These are phyloP conservation scores for Schizosaccharomyces osmophilus DNA, from an alignment of 805 yeast species.

Conservation along the genomic window DNA sequence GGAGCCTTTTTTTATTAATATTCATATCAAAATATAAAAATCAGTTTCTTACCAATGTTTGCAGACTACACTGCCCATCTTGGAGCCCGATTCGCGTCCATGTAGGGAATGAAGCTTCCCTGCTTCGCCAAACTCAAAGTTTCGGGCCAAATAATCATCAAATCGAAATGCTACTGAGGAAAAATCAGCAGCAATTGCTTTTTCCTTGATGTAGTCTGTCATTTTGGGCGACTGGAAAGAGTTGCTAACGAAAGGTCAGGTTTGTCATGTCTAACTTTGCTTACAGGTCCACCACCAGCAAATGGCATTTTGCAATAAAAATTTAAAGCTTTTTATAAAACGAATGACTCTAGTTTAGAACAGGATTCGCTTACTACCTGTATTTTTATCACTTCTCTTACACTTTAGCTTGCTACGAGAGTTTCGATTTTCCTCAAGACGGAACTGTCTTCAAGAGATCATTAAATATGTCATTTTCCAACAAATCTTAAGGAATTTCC, in stretches of 20 bases:
- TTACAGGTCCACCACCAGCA: too few species aligned
- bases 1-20: slow-evolving; percentile 27
- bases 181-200: background rate
- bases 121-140: slow-evolving; percentile 67
- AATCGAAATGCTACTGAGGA: slow-evolving; percentile 26
- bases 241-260: background rate
- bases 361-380: too few species aligned
- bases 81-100: slow-evolving; percentile 50
- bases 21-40: background rate
- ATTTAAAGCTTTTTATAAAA: too few species aligned
- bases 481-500: too few species aligned
- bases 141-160: slow-evolving; percentile 60
- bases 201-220: background rate
- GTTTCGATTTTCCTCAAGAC: too few species aligned
- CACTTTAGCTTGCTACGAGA: too few species aligned
- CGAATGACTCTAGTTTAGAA: too few species aligned
- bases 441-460: too few species aligned
- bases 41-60: slow-evolving; percentile 26
- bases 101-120: slow-evolving; percentile 69
- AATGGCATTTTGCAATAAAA: too few species aligned
- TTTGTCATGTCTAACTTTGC: too few species aligned
- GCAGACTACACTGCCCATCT: slow-evolving; percentile 46
- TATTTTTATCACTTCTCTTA: too few species aligned
- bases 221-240: background rate
- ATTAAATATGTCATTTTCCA: too few species aligned